Percentiles rank a stretch among this genome's conserved stretches.
Evolutionary conservation across 148 eudicot genomes (phyloP).

Genomic region (Heliosperma pusillum): DNA sequence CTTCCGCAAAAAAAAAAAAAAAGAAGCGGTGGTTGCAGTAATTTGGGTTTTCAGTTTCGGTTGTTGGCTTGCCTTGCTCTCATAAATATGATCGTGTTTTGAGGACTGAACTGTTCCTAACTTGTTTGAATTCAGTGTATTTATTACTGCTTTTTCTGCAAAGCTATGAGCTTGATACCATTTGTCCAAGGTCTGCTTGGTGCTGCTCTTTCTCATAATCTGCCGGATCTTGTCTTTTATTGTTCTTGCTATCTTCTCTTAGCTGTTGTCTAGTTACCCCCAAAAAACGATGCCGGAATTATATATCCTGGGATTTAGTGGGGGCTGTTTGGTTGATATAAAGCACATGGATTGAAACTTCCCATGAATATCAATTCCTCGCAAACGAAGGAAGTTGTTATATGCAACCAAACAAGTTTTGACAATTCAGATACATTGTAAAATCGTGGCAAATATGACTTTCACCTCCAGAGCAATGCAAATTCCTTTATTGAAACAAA

Average conservation of each 20-base stretch:
- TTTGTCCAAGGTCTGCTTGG: background rate
- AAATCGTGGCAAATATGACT: too few relatives aligned
- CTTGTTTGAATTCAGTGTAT: background rate
- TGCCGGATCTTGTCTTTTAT: background rate
- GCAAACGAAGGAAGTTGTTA: too few relatives aligned
- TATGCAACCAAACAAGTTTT: too few relatives aligned
- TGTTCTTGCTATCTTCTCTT: background rate
- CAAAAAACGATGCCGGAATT: too few relatives aligned
- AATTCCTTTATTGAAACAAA: too few relatives aligned
- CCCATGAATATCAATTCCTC: too few relatives aligned
- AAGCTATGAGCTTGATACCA: background rate
- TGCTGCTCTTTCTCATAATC: background rate
- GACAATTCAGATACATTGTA: too few relatives aligned
- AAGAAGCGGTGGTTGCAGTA: background rate
- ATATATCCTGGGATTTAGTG: too few relatives aligned
- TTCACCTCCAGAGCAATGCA: too few relatives aligned
- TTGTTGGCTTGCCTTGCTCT: background rate
- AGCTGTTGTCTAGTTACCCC: too few relatives aligned
- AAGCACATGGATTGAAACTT: too few relatives aligned
- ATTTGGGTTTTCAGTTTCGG: background rate
- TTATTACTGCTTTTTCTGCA: background rate
- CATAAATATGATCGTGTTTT: too few relatives aligned
- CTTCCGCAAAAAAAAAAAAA: background rate
- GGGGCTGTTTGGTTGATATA: background rate
- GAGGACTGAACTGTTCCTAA: background rate